phyloP scores from a whole-genome alignment of 2,329 filamentous ascomycete genomes.

The Diaporthe sp. region DNA sequence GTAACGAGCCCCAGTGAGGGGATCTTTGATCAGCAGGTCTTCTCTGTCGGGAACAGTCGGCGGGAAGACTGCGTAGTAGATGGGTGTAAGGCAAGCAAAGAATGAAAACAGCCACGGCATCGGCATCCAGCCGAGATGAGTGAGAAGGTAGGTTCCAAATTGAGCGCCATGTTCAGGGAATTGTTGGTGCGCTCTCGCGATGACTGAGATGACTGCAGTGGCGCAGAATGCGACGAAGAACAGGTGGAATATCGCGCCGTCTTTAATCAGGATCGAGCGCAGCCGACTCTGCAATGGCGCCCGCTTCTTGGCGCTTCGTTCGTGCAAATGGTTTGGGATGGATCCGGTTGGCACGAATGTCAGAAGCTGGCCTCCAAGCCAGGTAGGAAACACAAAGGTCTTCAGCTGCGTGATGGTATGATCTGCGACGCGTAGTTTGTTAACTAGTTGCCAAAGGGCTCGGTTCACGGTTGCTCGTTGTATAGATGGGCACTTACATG shows the following conservation, averaged over 20 bases:
- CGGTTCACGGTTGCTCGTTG: background rate
- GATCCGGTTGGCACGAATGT: constrained; percentile 73
- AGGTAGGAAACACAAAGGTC: constrained; percentile 68
- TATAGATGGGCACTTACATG: background rate
- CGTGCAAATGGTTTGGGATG: constrained; percentile 61
- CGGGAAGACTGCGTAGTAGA: constrained; percentile 72
- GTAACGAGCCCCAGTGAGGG: constrained; percentile 6
- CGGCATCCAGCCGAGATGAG: constrained; percentile 73
- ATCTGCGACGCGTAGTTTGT: background rate
- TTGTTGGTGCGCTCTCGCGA: constrained; percentile 55
- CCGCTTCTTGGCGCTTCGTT: constrained; percentile 65
- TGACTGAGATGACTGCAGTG: constrained; percentile 36
- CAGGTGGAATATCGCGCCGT: constrained; percentile 68
- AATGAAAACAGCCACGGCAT: constrained; percentile 68
- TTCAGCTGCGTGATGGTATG: constrained; percentile 4
- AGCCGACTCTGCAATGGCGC: constrained; percentile 67
- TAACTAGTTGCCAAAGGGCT: too few relatives aligned
- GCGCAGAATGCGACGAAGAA: constrained; percentile 64
- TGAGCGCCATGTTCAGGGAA: constrained; percentile 52
- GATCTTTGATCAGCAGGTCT: constrained; percentile 57
- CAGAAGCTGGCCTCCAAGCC: constrained; percentile 70
- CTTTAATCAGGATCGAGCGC: constrained; percentile 62
- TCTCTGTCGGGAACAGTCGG: constrained; percentile 70
- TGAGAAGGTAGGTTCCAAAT: constrained; percentile 65
- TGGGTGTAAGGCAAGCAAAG: constrained; percentile 68